Evolutionary conservation across 2,329 filamentous ascomycete species (phyloP).

Genomic region (Colletotrichum caudatum): DNA sequence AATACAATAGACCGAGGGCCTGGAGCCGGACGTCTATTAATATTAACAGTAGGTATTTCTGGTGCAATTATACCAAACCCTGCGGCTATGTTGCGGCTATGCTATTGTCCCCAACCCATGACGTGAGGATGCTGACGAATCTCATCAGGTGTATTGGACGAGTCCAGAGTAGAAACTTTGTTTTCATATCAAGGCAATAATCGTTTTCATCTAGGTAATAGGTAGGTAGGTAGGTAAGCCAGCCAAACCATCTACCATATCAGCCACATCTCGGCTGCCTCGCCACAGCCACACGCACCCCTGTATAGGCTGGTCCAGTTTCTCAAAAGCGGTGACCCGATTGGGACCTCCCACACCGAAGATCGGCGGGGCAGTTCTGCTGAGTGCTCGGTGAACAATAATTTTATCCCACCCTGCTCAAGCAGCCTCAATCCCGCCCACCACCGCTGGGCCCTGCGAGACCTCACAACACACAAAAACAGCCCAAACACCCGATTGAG

Average conservation of each 20-base stretch:
- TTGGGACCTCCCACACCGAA: constrained; percentile 29
- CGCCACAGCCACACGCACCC: not conserved
- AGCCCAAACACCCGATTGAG: constrained; percentile 12
- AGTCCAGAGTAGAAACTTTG: no score
- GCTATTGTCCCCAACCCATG: no score
- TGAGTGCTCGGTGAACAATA: constrained; percentile 39
- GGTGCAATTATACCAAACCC: not conserved
- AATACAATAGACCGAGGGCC: not conserved
- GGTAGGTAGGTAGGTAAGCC: not conserved
- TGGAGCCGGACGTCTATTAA: not conserved
- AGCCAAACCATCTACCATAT: not conserved
- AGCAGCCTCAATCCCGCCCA: constrained; percentile 3
- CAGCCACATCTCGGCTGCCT: not conserved
- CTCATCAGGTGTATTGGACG: no score
- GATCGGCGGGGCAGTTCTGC: constrained; percentile 35
- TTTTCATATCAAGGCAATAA: no score
- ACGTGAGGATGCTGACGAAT: no score
- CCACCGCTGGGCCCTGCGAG: not conserved
- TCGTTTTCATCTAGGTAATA: no score
- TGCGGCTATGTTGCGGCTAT: no score
- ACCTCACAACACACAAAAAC: not conserved
- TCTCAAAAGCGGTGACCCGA: constrained; percentile 27
- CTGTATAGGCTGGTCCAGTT: not conserved
- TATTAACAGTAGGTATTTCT: not conserved
- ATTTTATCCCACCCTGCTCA: constrained; percentile 38